Evolutionary conservation across 768 basidiomycete genomes (phyloP), one percentile per base, ranked within the genome.

Genomic region (Lentinula raphanica): DNA sequence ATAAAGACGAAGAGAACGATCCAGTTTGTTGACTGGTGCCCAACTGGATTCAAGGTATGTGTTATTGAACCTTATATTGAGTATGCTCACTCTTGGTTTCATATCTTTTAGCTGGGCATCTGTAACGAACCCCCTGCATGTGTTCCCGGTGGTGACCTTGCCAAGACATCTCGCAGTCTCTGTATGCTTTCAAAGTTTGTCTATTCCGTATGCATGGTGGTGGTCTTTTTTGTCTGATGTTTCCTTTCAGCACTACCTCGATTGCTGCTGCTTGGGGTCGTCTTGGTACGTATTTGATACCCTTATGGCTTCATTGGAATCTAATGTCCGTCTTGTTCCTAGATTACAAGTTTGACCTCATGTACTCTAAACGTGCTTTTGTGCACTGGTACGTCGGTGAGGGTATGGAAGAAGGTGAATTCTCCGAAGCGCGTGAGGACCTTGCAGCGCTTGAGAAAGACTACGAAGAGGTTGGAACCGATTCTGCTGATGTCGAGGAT

Each of bases 381-480:
- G 76, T 79, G 8, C 78, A 81, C 69, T 79, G 81, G 83, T 84
- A 90, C 71, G 86, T 87, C 59, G 85, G 87, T 60, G 86, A 88
- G 71, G 85, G 87, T 68, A 89, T 88, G 85, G 85, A 88, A 70
- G 86, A 88, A 70, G 96, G 96, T 71, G 96, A 99, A 77, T 98
- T 98, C 79, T 95, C 93, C 19, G 96, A 98, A 78, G 96, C 96
- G 19, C 90, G 96, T 60, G 97, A 99, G 77, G 96, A 99, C 72
- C 87, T 99, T 58, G 97, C 96, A n/a, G 96, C 96, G n/a, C 86
- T 99, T 56, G 96, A 98, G 81, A 97, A 94, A 74, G 93, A 94
- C 64, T 94, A 94, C 66, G 92, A 93, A 71, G 92, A 97, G 71
- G 93, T 87, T 63, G 83, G 85, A 54, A 77, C 75, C 28, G 75